Evolutionary conservation across 2,329 filamentous ascomycete genomes (phyloP).

Genomic region (Calonectria pseudoreteaudii): DNA sequence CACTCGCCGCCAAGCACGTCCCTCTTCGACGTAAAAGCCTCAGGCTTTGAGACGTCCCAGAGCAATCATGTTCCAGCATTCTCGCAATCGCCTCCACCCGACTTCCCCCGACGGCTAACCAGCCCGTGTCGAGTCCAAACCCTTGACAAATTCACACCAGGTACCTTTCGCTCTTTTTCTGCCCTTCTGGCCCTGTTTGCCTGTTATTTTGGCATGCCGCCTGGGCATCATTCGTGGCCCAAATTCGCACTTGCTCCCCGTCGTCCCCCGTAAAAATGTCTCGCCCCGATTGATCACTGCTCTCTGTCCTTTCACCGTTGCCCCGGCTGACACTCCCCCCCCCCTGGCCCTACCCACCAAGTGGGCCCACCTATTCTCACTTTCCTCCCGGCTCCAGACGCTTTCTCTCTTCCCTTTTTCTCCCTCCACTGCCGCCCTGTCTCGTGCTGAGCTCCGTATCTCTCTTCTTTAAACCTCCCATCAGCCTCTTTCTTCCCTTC

Average conservation of each 20-base stretch:
- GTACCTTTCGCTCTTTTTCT: slow-evolving; percentile 21
- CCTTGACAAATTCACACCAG: slow-evolving; percentile 45
- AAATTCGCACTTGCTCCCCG: slow-evolving; percentile 34
- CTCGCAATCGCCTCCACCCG: slow-evolving; percentile 47
- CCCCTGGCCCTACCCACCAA: slow-evolving; percentile 45
- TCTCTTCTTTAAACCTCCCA: slow-evolving; percentile 49
- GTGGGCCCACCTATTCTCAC: slow-evolving; percentile 52
- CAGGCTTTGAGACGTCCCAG: slow-evolving; percentile 45
- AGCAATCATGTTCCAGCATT: slow-evolving; percentile 46
- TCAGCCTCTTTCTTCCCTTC: slow-evolving; percentile 45
- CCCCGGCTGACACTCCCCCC: slow-evolving; percentile 51
- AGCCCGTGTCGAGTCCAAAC: slow-evolving; percentile 41
- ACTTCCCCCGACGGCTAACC: slow-evolving; percentile 49
- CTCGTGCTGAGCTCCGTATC: slow-evolving; percentile 49
- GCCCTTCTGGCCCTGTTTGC: slow-evolving; percentile 23
- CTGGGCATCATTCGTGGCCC: slow-evolving; percentile 23
- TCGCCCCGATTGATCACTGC: slow-evolving; percentile 44
- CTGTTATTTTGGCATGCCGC: slow-evolving; percentile 19
- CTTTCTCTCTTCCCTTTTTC: slow-evolving; percentile 56
- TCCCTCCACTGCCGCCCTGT: slow-evolving; percentile 51
- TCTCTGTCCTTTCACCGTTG: slow-evolving; percentile 46
- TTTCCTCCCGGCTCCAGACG: slow-evolving; percentile 51
- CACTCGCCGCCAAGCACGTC: slow-evolving; percentile 46
- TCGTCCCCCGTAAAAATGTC: slow-evolving; percentile 45
- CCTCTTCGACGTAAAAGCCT: slow-evolving; percentile 47